Base-by-base conservation (phyloP, 371 early-diverging fungal species). In the Modicella reniformis region DNA sequence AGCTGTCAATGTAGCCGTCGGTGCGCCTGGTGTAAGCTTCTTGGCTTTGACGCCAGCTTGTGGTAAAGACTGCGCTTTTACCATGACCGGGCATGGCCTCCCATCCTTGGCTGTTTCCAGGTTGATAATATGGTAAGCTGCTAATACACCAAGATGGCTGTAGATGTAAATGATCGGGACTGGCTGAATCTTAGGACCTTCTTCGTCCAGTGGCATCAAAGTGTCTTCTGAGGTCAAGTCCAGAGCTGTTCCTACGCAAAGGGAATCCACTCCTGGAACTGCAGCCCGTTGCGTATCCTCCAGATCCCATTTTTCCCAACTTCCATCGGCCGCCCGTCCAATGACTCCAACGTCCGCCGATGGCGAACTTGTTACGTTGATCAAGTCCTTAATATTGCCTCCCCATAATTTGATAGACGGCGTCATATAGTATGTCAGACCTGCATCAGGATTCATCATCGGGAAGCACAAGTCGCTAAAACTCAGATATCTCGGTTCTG, bases 251-350 rank as follows among this genome's bases (percentile, higher is more conserved):
- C 79, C 79, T 6, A 77, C 48, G 23, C 65, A 62, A 26, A 60
- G n/a, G 7, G 60, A 37, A 15, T 68, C 73, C 4, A 25, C 9
- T 28, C 65, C 69, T 19, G 65, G 59, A 41, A 77, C 56, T 4
- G 57, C 51, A 12, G 73, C 49, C 10, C 69, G 59, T 7, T 33
- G 40, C 13, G 65, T 69, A 17, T 77, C 79, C 17, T 58, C 62
- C 23, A 72, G 70, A 44, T 77, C 79, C 69, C 66, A 69, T 33
- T 66, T 51, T 26, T 49, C 30, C 79, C 79, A 77, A 19, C 52
- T 30, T 34, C 73, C 73, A 19, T 56, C 50, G 19, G 59, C 25
- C 2, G 40, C 49, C 50, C 70, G 53, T 37, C 66, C 79, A 23
- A 77, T 59, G 5, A 47, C 21, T 7, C 57, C 69, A 5, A 69